phyloP scores from a whole-genome alignment of 441 rosid species.

The Adansonia gregorii region DNA sequence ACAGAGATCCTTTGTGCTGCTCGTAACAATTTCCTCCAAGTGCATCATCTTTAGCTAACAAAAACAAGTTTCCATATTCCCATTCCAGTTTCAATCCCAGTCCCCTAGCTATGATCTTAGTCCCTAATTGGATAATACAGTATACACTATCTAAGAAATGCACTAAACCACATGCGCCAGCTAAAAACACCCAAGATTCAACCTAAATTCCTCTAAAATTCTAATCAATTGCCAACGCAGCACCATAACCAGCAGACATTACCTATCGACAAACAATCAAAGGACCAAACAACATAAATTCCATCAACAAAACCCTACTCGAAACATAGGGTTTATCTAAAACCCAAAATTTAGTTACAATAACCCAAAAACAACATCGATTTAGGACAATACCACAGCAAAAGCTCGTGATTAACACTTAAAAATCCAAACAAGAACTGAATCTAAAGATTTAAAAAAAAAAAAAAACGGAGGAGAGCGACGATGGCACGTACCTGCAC shows the following conservation, averaged over 20 bases:
- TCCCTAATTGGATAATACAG: not conserved
- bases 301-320: not conserved
- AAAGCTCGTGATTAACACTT: not conserved
- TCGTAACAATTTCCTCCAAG: not conserved
- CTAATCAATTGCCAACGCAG: not conserved
- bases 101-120: not conserved
- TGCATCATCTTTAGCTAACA: not conserved
- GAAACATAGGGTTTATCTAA: slow-evolving; percentile 9
- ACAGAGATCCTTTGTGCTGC: not conserved
- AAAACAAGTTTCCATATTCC: not conserved
- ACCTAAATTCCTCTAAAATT: not conserved
- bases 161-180: not conserved
- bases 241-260: not conserved
- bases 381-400: not conserved
- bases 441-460: not conserved
- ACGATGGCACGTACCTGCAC: slow-evolving; percentile 70
- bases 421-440: not conserved
- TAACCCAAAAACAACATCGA: not conserved
- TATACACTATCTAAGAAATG: not conserved
- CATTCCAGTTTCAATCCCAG: not conserved
- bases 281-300: not conserved
- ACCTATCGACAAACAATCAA: not conserved
- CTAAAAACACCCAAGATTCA: not conserved
- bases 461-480: not conserved
- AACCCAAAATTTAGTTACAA: slow-evolving; percentile 18